Base-by-base conservation (phyloP, 257 asterid species). In the Datura wrightii region DNA sequence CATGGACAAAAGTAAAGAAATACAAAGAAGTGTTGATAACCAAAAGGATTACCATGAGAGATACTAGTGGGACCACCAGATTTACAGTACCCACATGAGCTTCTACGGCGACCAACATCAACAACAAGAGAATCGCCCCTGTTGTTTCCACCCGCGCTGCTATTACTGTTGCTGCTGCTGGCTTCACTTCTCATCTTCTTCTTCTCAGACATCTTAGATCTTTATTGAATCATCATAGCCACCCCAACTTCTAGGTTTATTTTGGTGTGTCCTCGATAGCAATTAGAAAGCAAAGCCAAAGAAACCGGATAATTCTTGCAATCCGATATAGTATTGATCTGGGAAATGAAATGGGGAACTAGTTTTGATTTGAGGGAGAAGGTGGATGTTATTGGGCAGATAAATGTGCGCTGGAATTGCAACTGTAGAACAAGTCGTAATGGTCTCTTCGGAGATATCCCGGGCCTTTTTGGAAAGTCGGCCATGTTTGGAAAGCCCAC, bases 81-180 rank as follows among this genome's bases (percentile, higher is more conserved):
- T 93, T 91, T 92, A 86, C 99, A 97, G 90, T 97, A 97, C 24
- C 97, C 99, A 74, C 99, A 97, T 18, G 94, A 86, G 94, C 90
- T 94, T 81, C 91, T 91, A 66, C 94, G 93, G 71, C 93, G 93
- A 31, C 99, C 98, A 54, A 79, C 86, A 76, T 97, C 98, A 65
- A 80, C 80, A 82, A 97, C 98, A 56, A 91, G 89, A 90, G 97
- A 95, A 84, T 91, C 95, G 79, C 85, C 94, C 65, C 90, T 86
- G 82, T 48, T 41, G 11, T 87, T 90, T 8, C 84, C 85, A 82
- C 79, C 82, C 72, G 89, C 90, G 46, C 86, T 85, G 72, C 87
- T 54, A 19, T 63, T 48, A n/a, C 74, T 50, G 31, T 72, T 72
- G 34, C 87, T 63, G 86, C 94, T 96, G 87, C 98, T 93, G 39